Conservation (phyloP, 768 basidiomycete species). For the Amanita molliuscula region DNA sequence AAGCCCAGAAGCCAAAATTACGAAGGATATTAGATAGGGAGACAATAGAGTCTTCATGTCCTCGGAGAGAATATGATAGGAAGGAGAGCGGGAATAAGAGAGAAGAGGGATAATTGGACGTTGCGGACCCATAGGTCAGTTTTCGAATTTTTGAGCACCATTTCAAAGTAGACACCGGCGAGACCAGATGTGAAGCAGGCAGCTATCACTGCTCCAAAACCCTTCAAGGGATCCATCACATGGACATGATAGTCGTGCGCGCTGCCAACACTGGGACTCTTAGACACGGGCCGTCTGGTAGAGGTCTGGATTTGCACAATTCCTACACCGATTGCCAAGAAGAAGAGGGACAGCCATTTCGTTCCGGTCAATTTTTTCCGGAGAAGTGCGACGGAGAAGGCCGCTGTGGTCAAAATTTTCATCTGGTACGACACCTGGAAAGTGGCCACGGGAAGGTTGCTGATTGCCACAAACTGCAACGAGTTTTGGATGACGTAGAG, state of each 20-base stretch:
- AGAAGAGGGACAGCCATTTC: constrained; percentile 84
- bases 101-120: constrained; percentile 91
- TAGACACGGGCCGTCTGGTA: constrained; percentile 17
- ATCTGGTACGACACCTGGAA: constrained; percentile 98
- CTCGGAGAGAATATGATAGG: constrained; percentile 57
- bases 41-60: constrained; percentile 30
- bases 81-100: constrained; percentile 78
- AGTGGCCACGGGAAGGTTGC: constrained; percentile 91
- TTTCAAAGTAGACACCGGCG: constrained; percentile 97
- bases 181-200: constrained; percentile 95
- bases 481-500: constrained; percentile 96
- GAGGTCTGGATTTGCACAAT: constrained; percentile 89
- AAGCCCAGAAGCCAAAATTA: constrained; percentile 91
- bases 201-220: constrained; percentile 80
- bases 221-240: constrained; percentile 75
- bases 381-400: constrained; percentile 79
- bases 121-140: constrained; percentile 95
- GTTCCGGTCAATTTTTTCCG: constrained; percentile 58
- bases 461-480: constrained; percentile 92
- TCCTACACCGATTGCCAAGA: constrained; percentile 86
- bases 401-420: constrained; percentile 96
- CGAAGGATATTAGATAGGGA: constrained; percentile 57
- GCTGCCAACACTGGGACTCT: constrained; percentile 45
- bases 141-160: constrained; percentile 87
- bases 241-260: constrained; percentile 63